Conservation (phyloP, 1,284 basidiomycete species). For the Phellopilus nigrolimitatus region DNA sequence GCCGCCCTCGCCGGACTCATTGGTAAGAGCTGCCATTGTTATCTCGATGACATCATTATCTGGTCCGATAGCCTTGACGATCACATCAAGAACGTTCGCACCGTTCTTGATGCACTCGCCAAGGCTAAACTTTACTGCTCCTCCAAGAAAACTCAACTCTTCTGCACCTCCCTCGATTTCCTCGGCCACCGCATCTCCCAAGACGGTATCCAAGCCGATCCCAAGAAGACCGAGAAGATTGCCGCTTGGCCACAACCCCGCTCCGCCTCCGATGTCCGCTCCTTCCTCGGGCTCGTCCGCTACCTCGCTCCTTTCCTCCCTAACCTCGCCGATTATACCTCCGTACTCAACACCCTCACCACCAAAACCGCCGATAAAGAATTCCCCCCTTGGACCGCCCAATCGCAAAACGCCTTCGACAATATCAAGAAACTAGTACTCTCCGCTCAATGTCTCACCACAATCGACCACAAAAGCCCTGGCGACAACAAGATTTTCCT, state of each 20-base stretch:
- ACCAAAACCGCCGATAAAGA: constrained; percentile 24
- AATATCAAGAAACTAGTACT: constrained; percentile 33
- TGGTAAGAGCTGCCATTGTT: constrained; percentile 37
- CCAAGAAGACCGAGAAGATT: constrained; percentile 30
- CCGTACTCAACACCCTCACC: constrained; percentile 31
- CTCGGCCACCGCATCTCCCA: constrained; percentile 33
- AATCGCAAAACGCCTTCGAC: constrained; percentile 34
- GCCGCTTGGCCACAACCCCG: constrained; percentile 34
- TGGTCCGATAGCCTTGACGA: constrained; percentile 35
- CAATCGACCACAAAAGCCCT: constrained; percentile 30
- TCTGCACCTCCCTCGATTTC: constrained; percentile 28
- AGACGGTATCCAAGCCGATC: constrained; percentile 31
- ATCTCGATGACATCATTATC: constrained; percentile 43
- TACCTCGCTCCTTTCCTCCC: constrained; percentile 36
- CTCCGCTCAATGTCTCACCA: constrained; percentile 27
- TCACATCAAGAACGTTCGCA: constrained; percentile 30
- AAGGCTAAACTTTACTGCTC: constrained; percentile 26
- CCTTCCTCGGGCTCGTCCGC: constrained; percentile 35
- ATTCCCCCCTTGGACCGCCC: constrained; percentile 31
- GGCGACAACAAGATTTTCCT: constrained; percentile 34
- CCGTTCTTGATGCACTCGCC: constrained; percentile 27
- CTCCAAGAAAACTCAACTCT: constrained; percentile 31
- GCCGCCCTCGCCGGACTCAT: constrained; percentile 29
- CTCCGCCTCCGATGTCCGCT: constrained; percentile 27
- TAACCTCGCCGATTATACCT: constrained; percentile 29